Base-by-base conservation (phyloP, 306 rosid genomes). In the Prunus padus region DNA sequence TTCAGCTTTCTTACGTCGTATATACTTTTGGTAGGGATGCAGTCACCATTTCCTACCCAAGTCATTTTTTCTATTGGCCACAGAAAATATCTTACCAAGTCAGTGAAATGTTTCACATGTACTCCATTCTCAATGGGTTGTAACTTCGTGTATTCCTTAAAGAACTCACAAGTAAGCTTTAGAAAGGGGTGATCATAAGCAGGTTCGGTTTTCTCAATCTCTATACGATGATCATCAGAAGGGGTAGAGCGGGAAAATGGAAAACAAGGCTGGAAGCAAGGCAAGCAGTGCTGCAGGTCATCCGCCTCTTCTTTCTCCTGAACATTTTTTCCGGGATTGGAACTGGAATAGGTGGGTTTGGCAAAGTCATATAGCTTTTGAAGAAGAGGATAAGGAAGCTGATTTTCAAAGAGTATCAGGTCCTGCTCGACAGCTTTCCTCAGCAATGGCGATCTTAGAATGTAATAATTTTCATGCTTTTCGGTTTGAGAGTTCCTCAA, bases 361-460 rank as follows among this genome's bases (percentile, higher is more conserved):
- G 33, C 18, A 74, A 12, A 23, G 0, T 62, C 22, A 11, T 84
- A 90, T 2, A 90, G 60, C 0, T 78, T 8, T 5, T 11, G 23
- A 0, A 90, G 81, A 5, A 88, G 67, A 40, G 69, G 81, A 31
- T 76, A 80, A 0, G 92, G 96, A 23, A 90, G 76, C 33, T 84
- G 96, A 37, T 90, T 90, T 23, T 90, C 93, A 2, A 90, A 74
- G 2, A 90, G n/a, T 0, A 88, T 42, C 80, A 88, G 31, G 31
- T 88, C 96, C 45, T 76, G 77, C 65, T 73, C 25, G 3, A 86
- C 55, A 23, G n/a, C 74, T 62, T 46, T 76, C 33, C 65, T 49
- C 5, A 86, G 50, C 96, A 88, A 86, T 1, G 89, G 68, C 3
- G 80, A 82, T 1, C 83, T 64, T 5, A 84, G 9, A n/a, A 86